These are phyloP conservation scores for Backusella sp. DNA, from an alignment of 192 early-diverging fungal genomes.

Conservation along the genomic window DNA sequence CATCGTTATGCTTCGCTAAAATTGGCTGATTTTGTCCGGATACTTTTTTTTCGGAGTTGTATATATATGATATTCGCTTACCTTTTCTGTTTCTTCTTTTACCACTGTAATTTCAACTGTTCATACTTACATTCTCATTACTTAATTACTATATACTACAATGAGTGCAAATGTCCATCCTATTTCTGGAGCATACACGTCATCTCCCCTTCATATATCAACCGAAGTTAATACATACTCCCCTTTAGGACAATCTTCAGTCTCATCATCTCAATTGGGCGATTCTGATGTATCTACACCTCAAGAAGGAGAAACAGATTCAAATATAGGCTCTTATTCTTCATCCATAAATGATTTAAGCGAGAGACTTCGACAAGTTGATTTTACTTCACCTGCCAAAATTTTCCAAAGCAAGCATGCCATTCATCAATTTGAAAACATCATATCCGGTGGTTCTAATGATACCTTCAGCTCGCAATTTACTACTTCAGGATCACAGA, in stretches of 20 bases:
- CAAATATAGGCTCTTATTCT: background rate
- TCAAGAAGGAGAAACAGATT: background rate
- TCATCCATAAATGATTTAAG: background rate
- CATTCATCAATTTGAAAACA: conserved; percentile 29
- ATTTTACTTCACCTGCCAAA: conserved; percentile 30
- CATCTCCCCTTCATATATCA: background rate
- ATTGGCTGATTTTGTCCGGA: no score
- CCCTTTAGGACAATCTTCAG: background rate
- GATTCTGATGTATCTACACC: background rate
- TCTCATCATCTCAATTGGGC: background rate
- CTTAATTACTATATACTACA: background rate
- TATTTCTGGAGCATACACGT: background rate
- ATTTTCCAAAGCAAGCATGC: conserved; percentile 21
- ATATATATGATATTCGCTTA: background rate
- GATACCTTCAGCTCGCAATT: background rate
- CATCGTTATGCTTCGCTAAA: no score
- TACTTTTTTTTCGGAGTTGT: no score
- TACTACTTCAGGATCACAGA: background rate
- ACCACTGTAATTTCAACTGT: background rate
- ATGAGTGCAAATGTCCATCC: background rate
- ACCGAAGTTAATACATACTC: background rate
- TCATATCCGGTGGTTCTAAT: conserved; percentile 16
- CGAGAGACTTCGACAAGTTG: background rate
- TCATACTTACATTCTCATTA: background rate
- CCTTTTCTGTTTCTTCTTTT: background rate